Conservation (phyloP, 1,284 basidiomycete species). For the Tilletiopsis washingtonensis region DNA sequence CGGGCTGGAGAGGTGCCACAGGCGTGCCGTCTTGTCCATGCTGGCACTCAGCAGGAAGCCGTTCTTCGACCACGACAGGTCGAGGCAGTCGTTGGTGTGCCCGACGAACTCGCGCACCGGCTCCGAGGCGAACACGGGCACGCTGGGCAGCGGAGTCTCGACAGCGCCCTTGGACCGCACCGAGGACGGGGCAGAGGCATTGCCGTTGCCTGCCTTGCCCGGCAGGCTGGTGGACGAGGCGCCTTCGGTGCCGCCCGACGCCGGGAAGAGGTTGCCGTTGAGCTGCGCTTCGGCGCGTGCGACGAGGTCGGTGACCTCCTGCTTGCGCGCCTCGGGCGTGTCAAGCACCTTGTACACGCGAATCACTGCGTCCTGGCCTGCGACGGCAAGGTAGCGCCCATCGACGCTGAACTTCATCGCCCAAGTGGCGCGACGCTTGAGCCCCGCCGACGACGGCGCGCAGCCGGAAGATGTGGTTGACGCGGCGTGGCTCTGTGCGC, state of each 20-base stretch:
- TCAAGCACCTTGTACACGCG: constrained; percentile 33
- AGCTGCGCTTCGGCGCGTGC: not conserved
- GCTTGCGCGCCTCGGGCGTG: constrained; percentile 12
- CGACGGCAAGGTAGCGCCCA: constrained; percentile 45
- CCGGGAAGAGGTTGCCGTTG: not conserved
- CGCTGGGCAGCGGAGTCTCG: too few relatives aligned
- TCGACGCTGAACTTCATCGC: constrained; percentile 44
- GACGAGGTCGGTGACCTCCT: constrained; percentile 4
- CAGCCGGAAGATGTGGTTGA: constrained; percentile 1
- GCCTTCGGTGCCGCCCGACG: not conserved
- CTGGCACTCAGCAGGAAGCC: constrained; percentile 48
- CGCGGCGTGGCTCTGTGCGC: constrained; percentile 3
- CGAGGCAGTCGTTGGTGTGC: constrained; percentile 47
- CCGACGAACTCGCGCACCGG: constrained; percentile 44
- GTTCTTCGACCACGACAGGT: constrained; percentile 49
- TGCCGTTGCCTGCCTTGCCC: constrained; percentile 2
- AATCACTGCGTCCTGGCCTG: constrained; percentile 46
- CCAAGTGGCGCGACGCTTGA: constrained; percentile 41
- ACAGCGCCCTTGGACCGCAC: not conserved
- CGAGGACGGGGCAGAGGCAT: not conserved
- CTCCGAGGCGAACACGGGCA: constrained; percentile 21
- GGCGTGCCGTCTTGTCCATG: constrained; percentile 49
- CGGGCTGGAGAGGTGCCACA: constrained; percentile 47
- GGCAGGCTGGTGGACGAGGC: not conserved
- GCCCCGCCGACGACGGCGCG: not conserved